These are phyloP conservation scores for Suillus subaureus DNA, from an alignment of 768 basidiomycete species.

Conservation along the genomic window DNA sequence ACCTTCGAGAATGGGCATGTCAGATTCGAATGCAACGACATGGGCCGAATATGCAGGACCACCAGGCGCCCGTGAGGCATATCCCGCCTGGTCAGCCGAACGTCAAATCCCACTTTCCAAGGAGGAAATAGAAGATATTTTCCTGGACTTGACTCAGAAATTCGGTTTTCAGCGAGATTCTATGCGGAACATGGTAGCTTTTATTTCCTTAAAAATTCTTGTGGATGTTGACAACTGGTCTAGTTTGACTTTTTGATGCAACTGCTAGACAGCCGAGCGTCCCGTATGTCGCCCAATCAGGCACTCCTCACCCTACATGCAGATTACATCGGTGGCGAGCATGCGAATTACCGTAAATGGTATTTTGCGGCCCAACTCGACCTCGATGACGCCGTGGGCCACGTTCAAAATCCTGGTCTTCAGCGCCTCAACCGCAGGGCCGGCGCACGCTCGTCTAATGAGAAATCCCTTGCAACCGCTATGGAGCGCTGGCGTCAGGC, in stretches of 20 bases:
- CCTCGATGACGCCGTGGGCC: slow-evolving; percentile 95
- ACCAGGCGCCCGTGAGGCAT: slow-evolving; percentile 72
- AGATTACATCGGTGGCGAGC: slow-evolving; percentile 97
- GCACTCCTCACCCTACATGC: slow-evolving; percentile 95
- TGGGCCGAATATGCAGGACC: slow-evolving; percentile 64
- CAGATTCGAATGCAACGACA: slow-evolving; percentile 74
- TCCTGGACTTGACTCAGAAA: slow-evolving; percentile 96
- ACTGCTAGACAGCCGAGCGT: slow-evolving; percentile 92
- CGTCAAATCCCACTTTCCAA: slow-evolving; percentile 96
- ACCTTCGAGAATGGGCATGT: slow-evolving; percentile 57
- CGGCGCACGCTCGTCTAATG: slow-evolving; percentile 54
- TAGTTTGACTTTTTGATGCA: slow-evolving; percentile 99
- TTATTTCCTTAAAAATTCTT: slow-evolving; percentile 3
- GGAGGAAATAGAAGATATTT: slow-evolving; percentile 99
- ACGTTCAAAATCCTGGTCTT: slow-evolving; percentile 88
- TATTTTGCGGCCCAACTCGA: slow-evolving; percentile 99
- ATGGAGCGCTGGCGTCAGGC: slow-evolving; percentile 94
- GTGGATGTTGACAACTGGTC: slow-evolving; percentile 13
- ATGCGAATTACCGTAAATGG: slow-evolving; percentile 99
- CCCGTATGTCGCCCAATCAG: slow-evolving; percentile 95
- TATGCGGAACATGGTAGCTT: slow-evolving; percentile 90
- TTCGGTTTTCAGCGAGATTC: slow-evolving; percentile 97
- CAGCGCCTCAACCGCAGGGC: slow-evolving; percentile 71
- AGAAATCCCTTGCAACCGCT: slow-evolving; percentile 77
- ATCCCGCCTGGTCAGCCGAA: slow-evolving; percentile 93